Evolutionary conservation across 306 rosid genomes (phyloP), one percentile per base, ranked within the genome.

Genomic region (Potentilla sterilis): DNA sequence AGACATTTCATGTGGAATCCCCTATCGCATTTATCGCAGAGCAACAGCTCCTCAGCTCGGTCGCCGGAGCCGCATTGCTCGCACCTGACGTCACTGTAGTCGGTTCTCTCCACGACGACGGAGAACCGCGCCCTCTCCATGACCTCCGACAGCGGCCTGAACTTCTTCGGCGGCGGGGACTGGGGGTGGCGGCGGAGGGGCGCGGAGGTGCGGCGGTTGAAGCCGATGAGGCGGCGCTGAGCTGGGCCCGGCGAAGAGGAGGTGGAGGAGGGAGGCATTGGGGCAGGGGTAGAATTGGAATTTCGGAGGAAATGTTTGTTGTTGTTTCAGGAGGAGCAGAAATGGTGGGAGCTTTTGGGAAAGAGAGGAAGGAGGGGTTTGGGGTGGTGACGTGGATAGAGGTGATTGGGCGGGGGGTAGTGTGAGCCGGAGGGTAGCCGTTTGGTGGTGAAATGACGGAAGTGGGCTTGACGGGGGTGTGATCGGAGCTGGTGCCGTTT

Each of bases 1-100:
- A 88, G 81, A 54, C 97, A 92, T 88, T 92, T 87, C 92, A 92
- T 88, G 67, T 92, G 97, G 67, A 92, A 92, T 14, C 93, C 97
- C 65, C 74, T 85, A 38, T 92, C 96, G 72, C 97, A 92, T 86
- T 87, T 90, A 32, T 92, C 97, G 61, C 97, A 92, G 4, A 92
- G 82, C 0, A 92, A 89, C 54, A 90, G 90, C 92, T 92, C 92
- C 37, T 88, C 92, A 22, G 87, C 82, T 2, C 54, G 51, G 43
- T 90, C 93, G 12, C 96, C 97, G 70, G 89, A 84, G 75, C 89
- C 85, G 22, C 97, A 92, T 87, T 85, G 82, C 74, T 87, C 85
- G 55, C 97, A 92, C 42, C 61, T 42, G 42, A 85, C 74, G 71
- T 81, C 77, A 51, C 86, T 62, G 72, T 92, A 92, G 76, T 77